phyloP scores from a whole-genome alignment of 2,329 filamentous ascomycete species.

The Neophaeococcomyces mojaviensis region DNA sequence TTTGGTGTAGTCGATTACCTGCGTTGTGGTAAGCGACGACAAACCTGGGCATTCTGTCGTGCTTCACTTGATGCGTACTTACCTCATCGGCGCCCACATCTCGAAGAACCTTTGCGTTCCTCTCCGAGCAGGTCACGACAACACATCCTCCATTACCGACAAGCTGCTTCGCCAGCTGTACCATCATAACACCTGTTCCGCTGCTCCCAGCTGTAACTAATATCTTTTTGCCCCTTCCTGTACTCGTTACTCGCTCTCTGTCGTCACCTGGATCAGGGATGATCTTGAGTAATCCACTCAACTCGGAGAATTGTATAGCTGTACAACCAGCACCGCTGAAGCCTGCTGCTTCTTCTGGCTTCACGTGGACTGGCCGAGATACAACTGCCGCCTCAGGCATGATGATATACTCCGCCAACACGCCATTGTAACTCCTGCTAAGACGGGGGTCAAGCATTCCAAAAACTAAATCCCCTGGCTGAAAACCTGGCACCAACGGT shows the following conservation, averaged over 20 bases:
- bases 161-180: constrained; percentile 8
- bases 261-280: not conserved
- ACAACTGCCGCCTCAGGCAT: constrained; percentile 3
- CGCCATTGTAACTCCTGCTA: constrained; percentile 7
- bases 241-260: too few species aligned
- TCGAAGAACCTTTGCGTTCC: constrained; percentile 7
- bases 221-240: constrained; percentile 7
- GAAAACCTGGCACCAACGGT: not conserved
- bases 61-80: not conserved
- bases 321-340: constrained; percentile 7
- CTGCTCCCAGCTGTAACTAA: constrained; percentile 10
- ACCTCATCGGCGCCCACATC: constrained; percentile 13
- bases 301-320: constrained; percentile 7
- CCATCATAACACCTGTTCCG: constrained; percentile 4
- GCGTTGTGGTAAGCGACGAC: too few species aligned
- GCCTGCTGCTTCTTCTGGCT: constrained; percentile 7
- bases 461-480: constrained; percentile 10
- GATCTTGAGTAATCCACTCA: not conserved
- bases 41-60: too few species aligned
- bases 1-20: constrained; percentile 11
- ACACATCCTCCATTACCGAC: constrained; percentile 7
- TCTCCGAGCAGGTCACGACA: constrained; percentile 9
- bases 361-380: constrained; percentile 1
- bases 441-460: constrained; percentile 10
- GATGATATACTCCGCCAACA: constrained; percentile 10